Base-by-base conservation (phyloP, 441 rosid genomes). In the Theobroma grandiflorum region DNA sequence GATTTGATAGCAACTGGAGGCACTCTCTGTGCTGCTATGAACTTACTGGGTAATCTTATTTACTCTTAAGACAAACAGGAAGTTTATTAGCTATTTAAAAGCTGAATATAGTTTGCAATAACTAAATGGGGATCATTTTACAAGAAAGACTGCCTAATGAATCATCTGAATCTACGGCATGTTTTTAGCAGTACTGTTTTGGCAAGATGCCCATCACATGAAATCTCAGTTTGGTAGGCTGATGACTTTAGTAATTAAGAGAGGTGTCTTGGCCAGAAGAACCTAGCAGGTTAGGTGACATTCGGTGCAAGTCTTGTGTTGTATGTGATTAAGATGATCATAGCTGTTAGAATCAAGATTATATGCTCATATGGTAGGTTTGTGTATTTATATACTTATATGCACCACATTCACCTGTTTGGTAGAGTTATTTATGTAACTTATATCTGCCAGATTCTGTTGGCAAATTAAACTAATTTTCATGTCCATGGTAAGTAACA, bases 1-100 rank as follows among this genome's bases (percentile, higher is more conserved):
- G 99, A 95, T 81, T 83, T 95, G 66, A 87, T 97, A 77, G 99
- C 99, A 31, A 97, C 99, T 18, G 99, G 99, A 1, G 99, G 99
- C 77, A 95, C 99, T 75, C 91, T 95, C 20, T 87, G 97, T 37
- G 99, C 99, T 63, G 99, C 99, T 67, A 95, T 95, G 86, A 95
- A 87, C 78, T 85, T 95, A 83, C 91, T 97, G 4, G 98, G 99
- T 96, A 93, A 69, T 58, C 50, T 14, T 18, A 7, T 45, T n/a
- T 49, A 59, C 45, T 31, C 43, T 74, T 4, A 2, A 58, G 33
- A 49, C 18, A 63, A 49, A 37, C 33, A 1, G 12, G 15, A 16
- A 42, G 40, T 59, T 26, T 18, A 1, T 66, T 62, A 75, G 16
- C 67, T 11, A 22, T 57, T 65, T 12, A 66, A 63, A 72, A 50